Conservation (phyloP, 228 moss, liverwort and hornwort genomes). For the Sphagnum magellanicum region DNA sequence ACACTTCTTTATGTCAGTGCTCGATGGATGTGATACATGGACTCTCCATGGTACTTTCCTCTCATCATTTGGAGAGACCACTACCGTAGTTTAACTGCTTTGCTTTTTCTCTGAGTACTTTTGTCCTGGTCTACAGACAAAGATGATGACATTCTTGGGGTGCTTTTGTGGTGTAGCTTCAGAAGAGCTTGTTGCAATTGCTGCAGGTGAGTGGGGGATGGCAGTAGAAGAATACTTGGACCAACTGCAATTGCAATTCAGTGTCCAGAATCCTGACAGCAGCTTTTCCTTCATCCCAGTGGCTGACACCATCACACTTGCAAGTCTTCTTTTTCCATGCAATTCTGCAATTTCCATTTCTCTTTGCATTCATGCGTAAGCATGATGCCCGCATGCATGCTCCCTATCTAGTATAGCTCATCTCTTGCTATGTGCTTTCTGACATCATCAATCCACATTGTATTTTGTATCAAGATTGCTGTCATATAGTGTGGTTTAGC, state of each 20-base stretch:
- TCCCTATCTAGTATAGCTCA: slow-evolving; percentile 5
- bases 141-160: background rate
- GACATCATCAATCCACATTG: background rate
- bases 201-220: slow-evolving; percentile 9
- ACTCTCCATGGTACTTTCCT: slow-evolving; percentile 17
- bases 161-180: slow-evolving; percentile 7
- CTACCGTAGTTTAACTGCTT: background rate
- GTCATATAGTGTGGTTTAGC: background rate
- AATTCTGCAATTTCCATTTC: no score
- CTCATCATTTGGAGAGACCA: no score
- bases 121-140: background rate
- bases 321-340: slow-evolving; percentile 19
- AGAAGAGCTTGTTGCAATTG: slow-evolving; percentile 12
- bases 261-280: slow-evolving; percentile 11
- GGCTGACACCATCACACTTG: slow-evolving; percentile 24
- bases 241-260: slow-evolving; percentile 13
- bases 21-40: slow-evolving; percentile 37
- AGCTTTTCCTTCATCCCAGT: slow-evolving; percentile 11
- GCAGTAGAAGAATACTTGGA: slow-evolving; percentile 20
- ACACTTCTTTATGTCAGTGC: slow-evolving; percentile 18
- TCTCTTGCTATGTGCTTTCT: background rate
- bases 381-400: slow-evolving; percentile 21
- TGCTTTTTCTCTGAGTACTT: background rate
- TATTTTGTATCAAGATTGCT: background rate
- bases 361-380: no score